These are phyloP conservation scores for Exophiala mesophila DNA, from an alignment of 2,329 filamentous ascomycete species.

Conservation along the genomic window DNA sequence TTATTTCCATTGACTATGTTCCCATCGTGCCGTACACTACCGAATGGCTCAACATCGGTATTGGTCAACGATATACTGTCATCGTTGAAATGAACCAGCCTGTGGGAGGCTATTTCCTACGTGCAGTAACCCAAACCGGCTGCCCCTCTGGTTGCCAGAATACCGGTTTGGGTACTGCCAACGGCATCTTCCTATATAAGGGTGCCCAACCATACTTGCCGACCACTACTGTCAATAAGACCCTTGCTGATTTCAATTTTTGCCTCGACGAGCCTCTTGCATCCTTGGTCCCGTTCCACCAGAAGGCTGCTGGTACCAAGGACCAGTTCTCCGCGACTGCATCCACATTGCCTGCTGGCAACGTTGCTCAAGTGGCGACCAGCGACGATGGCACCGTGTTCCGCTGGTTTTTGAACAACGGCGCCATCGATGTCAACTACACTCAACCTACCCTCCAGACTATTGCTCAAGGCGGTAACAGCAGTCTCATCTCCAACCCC, in stretches of 20 bases:
- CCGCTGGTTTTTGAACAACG: constrained; percentile 33
- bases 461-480: constrained; percentile 7
- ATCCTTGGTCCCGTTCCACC: constrained; percentile 26
- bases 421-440: constrained; percentile 32
- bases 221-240: constrained; percentile 25
- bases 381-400: constrained; percentile 26
- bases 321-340: constrained; percentile 28
- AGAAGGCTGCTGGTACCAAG: constrained; percentile 21
- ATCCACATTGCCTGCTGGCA: constrained; percentile 22
- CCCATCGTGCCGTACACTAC: constrained; percentile 53
- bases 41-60: constrained; percentile 41
- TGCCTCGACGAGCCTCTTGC: constrained; percentile 28
- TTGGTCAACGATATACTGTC: constrained; percentile 43
- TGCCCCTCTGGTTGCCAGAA: constrained; percentile 25
- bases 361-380: constrained; percentile 22
- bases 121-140: constrained; percentile 26
- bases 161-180: constrained; percentile 24
- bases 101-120: constrained; percentile 40
- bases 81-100: constrained; percentile 41
- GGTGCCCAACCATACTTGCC: constrained; percentile 24
- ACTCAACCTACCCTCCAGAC: constrained; percentile 30
- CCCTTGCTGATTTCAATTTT: constrained; percentile 27
- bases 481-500: constrained; percentile 14
- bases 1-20: constrained; percentile 52
- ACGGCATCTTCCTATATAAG: constrained; percentile 28